Conservation (phyloP, 2,329 filamentous ascomycete species). For the Talaromyces sp. region DNA sequence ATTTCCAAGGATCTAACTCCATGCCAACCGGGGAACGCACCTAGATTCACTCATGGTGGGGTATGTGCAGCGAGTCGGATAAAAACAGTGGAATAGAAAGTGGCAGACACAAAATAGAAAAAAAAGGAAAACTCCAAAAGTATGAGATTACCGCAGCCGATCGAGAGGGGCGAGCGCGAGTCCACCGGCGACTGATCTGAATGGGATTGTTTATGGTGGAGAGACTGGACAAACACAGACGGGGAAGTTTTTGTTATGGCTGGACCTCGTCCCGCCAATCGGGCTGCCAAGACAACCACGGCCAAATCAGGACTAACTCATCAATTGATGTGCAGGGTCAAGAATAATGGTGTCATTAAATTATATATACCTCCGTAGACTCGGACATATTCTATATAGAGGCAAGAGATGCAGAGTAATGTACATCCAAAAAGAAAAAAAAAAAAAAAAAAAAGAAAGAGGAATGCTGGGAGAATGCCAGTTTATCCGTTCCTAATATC, state of each 20-base stretch:
- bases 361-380: neutral
- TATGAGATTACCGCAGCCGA: neutral
- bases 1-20: constrained; percentile 16
- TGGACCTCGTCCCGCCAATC: constrained; percentile 1
- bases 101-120: neutral
- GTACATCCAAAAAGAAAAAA: neutral
- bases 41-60: constrained; percentile 61
- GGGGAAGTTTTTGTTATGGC: constrained; percentile 11
- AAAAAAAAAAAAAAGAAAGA: neutral
- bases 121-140: neutral
- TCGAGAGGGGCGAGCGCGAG: neutral
- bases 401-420: neutral
- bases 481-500: constrained; percentile 2
- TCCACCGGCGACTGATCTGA: neutral
- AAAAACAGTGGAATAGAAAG: neutral
- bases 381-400: neutral
- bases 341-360: too few relatives aligned
- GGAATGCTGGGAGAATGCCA: neutral
- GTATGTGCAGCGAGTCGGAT: constrained; percentile 15
- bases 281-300: neutral
- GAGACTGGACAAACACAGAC: constrained; percentile 9
- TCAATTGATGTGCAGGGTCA: too few relatives aligned
- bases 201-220: constrained; percentile 12
- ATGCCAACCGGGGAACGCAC: constrained; percentile 32
- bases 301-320: neutral